Conservation (phyloP, 768 basidiomycete genomes). For the Rhodosporidiobolus sp. region DNA sequence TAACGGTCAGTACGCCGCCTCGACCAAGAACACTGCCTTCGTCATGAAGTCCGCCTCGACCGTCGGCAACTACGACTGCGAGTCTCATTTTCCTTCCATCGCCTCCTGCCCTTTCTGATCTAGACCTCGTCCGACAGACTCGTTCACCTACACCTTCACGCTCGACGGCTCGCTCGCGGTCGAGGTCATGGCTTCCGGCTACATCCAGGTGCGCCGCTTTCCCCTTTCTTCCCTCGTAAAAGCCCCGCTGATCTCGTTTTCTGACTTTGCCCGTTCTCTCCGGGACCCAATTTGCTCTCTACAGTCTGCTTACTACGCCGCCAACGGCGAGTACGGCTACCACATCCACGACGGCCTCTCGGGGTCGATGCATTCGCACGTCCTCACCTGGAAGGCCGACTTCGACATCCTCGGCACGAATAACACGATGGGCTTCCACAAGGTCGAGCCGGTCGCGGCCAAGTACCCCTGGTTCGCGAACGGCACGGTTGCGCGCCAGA, state of each 20-base stretch:
- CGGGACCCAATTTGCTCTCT: too few species aligned
- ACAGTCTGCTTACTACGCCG: slow-evolving; percentile 16
- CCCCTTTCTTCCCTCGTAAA: too few species aligned
- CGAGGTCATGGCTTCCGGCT: slow-evolving; percentile 38
- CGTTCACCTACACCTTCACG: slow-evolving; percentile 30
- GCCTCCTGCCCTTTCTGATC: neutral
- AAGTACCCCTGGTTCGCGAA: slow-evolving; percentile 41
- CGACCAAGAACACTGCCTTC: slow-evolving; percentile 41
- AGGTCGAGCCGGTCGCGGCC: slow-evolving; percentile 26
- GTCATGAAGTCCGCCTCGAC: slow-evolving; percentile 33
- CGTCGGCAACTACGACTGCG: slow-evolving; percentile 40
- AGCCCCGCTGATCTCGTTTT: too few species aligned
- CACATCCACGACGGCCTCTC: slow-evolving; percentile 42
- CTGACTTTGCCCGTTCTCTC: too few species aligned
- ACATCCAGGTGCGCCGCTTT: too few species aligned
- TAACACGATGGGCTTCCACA: slow-evolving; percentile 43
- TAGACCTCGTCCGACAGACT: too few species aligned
- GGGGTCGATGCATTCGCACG: slow-evolving; percentile 45
- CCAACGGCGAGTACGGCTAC: slow-evolving; percentile 43
- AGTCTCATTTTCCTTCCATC: neutral
- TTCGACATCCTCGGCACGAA: slow-evolving; percentile 42
- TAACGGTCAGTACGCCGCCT: slow-evolving; percentile 42
- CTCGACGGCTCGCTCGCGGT: slow-evolving; percentile 41
- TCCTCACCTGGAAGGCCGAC: slow-evolving; percentile 27
- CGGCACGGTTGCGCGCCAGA: slow-evolving; percentile 36